A percentile compares a stretch with the other conserved stretches of the same genome.
These are phyloP conservation scores for Oryza coarctata DNA, from an alignment of 176 grass and related monocot genomes.

Conservation along the genomic window DNA sequence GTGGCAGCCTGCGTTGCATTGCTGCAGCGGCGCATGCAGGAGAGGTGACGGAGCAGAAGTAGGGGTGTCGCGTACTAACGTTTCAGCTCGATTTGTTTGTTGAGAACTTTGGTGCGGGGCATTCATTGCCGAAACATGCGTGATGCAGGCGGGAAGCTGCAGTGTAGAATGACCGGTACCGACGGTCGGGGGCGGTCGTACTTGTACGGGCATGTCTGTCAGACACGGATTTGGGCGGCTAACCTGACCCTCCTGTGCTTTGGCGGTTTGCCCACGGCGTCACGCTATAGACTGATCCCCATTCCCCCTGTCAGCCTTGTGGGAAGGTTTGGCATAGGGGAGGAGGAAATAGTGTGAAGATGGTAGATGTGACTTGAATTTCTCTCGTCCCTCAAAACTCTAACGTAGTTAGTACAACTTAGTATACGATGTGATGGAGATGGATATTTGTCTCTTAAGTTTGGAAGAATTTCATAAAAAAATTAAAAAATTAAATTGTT, in stretches of 20 bases:
- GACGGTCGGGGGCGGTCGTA: conserved; percentile 14
- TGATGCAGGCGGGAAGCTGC: not conserved
- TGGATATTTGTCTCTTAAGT: too few species aligned
- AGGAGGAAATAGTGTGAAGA: too few species aligned
- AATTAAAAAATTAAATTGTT: too few species aligned
- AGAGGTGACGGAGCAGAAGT: too few species aligned
- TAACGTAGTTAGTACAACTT: too few species aligned
- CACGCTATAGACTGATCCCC: not conserved
- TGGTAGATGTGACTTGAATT: not conserved
- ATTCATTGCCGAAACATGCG: conserved; percentile 16
- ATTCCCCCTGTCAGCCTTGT: too few species aligned
- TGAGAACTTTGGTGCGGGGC: conserved; percentile 8
- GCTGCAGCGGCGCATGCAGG: not conserved
- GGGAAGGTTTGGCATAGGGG: too few species aligned
- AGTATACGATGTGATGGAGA: too few species aligned
- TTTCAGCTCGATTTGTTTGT: not conserved
- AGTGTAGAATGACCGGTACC: not conserved
- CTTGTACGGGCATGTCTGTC: not conserved
- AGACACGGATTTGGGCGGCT: not conserved
- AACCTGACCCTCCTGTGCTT: not conserved
- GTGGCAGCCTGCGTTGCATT: not conserved
- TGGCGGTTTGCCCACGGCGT: not conserved
- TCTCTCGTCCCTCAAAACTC: too few species aligned
- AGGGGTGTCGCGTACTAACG: not conserved
- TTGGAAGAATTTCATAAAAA: too few species aligned